Evolutionary conservation across 2,329 filamentous ascomycete species (phyloP).

Genomic region (Neopestalotiopsis clavispora): DNA sequence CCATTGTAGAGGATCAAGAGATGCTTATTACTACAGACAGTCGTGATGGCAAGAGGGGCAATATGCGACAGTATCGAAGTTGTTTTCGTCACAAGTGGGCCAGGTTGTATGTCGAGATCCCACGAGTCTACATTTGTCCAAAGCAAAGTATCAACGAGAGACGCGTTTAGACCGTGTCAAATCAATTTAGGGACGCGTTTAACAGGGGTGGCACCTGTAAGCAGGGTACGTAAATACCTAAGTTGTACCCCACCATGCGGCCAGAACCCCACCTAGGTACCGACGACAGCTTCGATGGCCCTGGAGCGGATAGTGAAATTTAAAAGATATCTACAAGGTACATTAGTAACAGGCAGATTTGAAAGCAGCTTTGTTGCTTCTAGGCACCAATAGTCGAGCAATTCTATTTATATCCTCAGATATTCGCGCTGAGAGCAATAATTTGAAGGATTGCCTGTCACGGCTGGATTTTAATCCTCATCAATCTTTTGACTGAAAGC

Average conservation of each 20-base stretch:
- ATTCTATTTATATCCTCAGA: background rate
- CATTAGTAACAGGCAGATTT: constrained; percentile 5
- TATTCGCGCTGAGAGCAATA: background rate
- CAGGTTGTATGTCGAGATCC: background rate
- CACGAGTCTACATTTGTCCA: background rate
- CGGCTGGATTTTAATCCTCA: background rate
- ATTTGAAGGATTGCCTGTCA: background rate
- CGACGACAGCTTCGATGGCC: background rate
- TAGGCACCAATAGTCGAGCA: background rate
- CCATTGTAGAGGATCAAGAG: constrained; percentile 32
- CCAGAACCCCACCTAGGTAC: background rate
- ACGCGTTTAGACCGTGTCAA: constrained; percentile 47
- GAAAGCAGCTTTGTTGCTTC: background rate
- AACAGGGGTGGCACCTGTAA: background rate
- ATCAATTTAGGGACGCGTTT: constrained; percentile 37
- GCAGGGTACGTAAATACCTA: background rate
- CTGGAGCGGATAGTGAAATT: background rate
- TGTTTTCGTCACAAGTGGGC: background rate
- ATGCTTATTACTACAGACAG: background rate
- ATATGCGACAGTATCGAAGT: background rate
- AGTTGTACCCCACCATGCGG: constrained; percentile 8
- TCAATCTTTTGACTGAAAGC: background rate
- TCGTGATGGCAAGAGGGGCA: background rate
- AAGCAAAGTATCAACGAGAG: constrained; percentile 22
- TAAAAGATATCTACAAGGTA: too few species aligned